These are phyloP conservation scores for Styphnolobium japonicum DNA, from an alignment of 306 rosid genomes.

Conservation along the genomic window DNA sequence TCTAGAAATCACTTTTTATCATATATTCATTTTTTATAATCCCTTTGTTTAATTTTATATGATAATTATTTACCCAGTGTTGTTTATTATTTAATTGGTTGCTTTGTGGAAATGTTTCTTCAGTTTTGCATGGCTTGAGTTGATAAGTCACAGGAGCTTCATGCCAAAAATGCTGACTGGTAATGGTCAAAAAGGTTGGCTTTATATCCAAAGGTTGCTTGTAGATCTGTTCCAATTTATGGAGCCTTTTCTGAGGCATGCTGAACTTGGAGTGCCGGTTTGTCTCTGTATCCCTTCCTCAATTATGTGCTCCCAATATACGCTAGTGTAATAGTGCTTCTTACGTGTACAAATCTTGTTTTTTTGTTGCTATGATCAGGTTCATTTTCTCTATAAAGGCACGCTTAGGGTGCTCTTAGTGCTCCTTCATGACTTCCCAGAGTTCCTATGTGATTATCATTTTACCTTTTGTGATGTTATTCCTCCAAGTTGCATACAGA, in stretches of 20 bases:
- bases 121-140: slow-evolving; percentile 99
- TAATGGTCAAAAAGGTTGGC: slow-evolving; percentile 95
- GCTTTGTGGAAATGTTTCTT: slow-evolving; percentile 28
- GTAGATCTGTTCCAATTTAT: slow-evolving; percentile 90
- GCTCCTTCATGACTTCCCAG: slow-evolving; percentile 96
- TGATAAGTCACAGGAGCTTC: slow-evolving; percentile 92
- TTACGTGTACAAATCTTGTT: neutral
- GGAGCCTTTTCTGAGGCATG: slow-evolving; percentile 97
- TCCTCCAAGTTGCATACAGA: slow-evolving; percentile 97
- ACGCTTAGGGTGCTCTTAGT: slow-evolving; percentile 93
- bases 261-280: slow-evolving; percentile 87
- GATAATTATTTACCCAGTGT: neutral
- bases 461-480: slow-evolving; percentile 94
- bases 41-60: neutral
- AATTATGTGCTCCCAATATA: neutral
- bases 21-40: neutral
- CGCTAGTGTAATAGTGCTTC: neutral
- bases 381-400: slow-evolving; percentile 85
- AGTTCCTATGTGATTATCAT: slow-evolving; percentile 95
- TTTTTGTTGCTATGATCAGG: slow-evolving; percentile 42
- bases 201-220: slow-evolving; percentile 78
- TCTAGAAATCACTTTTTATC: neutral
- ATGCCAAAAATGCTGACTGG: slow-evolving; percentile 95
- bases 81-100: neutral
- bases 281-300: slow-evolving; percentile 26